Evolutionary conservation across 1,284 basidiomycete genomes (phyloP).

Genomic region (Blastosporella zonata): DNA sequence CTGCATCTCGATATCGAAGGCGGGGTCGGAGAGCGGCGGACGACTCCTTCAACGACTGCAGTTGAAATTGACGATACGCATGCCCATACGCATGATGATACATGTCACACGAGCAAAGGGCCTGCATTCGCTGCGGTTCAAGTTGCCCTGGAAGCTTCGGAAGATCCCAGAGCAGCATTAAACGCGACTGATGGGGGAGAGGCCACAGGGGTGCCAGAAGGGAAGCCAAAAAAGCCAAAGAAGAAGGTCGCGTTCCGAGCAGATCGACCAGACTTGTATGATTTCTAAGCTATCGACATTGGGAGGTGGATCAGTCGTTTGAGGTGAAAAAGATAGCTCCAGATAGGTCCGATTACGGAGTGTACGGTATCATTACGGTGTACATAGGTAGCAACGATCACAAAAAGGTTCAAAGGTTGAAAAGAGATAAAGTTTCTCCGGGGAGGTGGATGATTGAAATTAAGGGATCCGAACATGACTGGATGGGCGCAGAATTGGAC

Average conservation of each 20-base stretch:
- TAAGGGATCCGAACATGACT: not conserved
- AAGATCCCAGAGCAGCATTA: conserved; percentile 6
- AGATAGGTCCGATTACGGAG: not conserved
- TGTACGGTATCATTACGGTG: not conserved
- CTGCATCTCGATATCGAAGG: conserved; percentile 92
- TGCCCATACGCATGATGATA: conserved; percentile 11
- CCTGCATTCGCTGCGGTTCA: conserved; percentile 23
- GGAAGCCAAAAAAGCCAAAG: conserved; percentile 48
- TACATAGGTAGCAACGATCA: not conserved
- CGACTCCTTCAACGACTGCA: conserved; percentile 33
- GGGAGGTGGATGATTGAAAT: not conserved
- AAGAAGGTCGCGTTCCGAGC: conserved; percentile 71
- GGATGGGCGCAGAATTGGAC: not conserved
- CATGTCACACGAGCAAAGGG: conserved; percentile 5
- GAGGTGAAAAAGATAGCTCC: not conserved
- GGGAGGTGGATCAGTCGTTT: conserved; percentile 2
- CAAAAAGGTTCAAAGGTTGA: not conserved
- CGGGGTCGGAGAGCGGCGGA: conserved; percentile 83
- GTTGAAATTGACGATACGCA: conserved; percentile 16
- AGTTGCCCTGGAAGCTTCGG: conserved; percentile 22
- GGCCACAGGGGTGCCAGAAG: conserved; percentile 16
- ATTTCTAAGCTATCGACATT: conserved; percentile 29
- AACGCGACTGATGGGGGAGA: conserved; percentile 9
- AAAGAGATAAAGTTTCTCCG: no score
- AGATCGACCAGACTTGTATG: conserved; percentile 58